Evolutionary conservation across 1,284 basidiomycete genomes (phyloP), one percentile per base, ranked within the genome.

Genomic region (Stereum hirsutum): DNA sequence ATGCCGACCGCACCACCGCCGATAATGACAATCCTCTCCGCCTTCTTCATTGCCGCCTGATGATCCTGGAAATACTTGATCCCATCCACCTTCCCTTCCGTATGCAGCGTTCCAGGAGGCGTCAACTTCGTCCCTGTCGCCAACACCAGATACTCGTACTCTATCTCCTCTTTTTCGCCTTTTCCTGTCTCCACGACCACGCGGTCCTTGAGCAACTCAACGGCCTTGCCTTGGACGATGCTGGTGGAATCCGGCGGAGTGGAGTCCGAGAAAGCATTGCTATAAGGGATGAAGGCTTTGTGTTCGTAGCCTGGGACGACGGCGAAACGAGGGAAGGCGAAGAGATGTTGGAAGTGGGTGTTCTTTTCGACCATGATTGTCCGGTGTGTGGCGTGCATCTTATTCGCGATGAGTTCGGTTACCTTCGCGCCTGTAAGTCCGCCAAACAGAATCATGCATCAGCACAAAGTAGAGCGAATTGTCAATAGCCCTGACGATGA

Each of bases 281-380:
- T 53, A 54, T 66, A 73, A 1, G 70, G 70, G 17, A 74, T 60
- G 49, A 70, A 70, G 0, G 69, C 65, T 45, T 64, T 66, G 53
- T 69, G 63, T 44, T 66, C 62, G n/a, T n/a, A n/a, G 5, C 57
- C 56, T 0, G 64, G 58, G 4, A 69, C 50, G 8, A 66, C 63
- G 8, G 60, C 60, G 46, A 65, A 63, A 23, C 70, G 63, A 1
- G 70, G 70, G 49, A 66, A 65, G 36, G 63, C 63, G 45, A 66
- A 63, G 3, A 62, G 51, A 44, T 63, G 59, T 49, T 56, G 62
- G 48, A 69, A 68, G 46, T 70, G 67, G n/a, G 64, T 63, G 46
- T 68, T 68, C 46, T 64, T 60, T 50, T 70, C 68, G 41, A 70
- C 51, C 20, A 69, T 59, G 15, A 69, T 55, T 41, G 63, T 61